Percentiles rank a stretch among this genome's conserved stretches.
phyloP scores from a whole-genome alignment of 441 rosid genomes.

The Arabidopsis lyrata region DNA sequence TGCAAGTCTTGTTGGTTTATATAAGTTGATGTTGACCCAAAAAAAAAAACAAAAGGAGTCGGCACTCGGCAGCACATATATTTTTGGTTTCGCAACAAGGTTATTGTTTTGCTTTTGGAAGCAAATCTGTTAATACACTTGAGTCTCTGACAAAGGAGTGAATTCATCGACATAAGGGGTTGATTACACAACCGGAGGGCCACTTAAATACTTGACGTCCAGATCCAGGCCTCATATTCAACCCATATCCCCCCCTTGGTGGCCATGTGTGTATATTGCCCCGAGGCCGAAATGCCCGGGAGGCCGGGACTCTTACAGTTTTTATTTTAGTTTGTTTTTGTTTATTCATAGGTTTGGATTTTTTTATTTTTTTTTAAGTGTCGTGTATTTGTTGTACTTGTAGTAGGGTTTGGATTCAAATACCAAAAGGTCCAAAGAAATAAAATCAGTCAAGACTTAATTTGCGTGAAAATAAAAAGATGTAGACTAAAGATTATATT shows the following conservation, averaged over 20 bases:
- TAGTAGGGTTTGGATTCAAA: neutral
- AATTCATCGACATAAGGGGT: neutral
- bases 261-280: too few species aligned
- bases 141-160: neutral
- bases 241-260: too few species aligned
- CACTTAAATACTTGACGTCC: neutral
- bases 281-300: neutral
- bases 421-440: neutral
- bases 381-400: too few species aligned
- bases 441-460: neutral
- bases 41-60: neutral
- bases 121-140: neutral
- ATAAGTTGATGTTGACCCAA: too few species aligned
- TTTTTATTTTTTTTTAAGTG: too few species aligned
- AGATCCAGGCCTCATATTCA: neutral
- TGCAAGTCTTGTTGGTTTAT: too few species aligned
- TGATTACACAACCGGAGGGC: constrained; percentile 18
- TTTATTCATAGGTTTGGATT: too few species aligned
- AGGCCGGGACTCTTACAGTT: neutral
- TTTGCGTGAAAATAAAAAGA: neutral
- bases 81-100: constrained; percentile 3
- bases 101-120: constrained; percentile 18
- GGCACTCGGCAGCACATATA: constrained; percentile 1
- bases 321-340: neutral
- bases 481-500: neutral